phyloP scores from a whole-genome alignment of 257 asterid species.

The Phtheirospermum japonicum region DNA sequence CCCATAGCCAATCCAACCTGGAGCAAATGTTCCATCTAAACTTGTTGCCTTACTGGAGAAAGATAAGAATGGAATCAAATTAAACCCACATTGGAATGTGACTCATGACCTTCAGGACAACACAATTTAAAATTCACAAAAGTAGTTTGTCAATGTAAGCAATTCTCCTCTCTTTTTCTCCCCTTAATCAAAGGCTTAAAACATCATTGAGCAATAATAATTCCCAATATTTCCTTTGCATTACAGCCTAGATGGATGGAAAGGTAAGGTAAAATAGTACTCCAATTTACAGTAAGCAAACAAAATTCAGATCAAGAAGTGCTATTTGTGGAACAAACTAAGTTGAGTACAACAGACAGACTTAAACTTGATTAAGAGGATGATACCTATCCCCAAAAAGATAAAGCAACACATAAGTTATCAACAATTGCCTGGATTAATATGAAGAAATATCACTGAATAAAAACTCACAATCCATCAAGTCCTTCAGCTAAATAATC shows the following conservation, averaged over 20 bases:
- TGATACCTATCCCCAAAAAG: background rate
- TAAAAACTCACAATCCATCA: background rate
- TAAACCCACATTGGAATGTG: constrained; percentile 12
- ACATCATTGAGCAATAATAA: background rate
- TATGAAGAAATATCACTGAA: background rate
- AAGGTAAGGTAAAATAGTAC: background rate
- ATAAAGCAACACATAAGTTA: constrained; percentile 1
- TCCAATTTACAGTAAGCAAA: background rate
- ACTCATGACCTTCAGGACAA: constrained; percentile 8
- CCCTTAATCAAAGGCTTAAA: constrained; percentile 6
- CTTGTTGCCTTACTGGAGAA: constrained; percentile 89
- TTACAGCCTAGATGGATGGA: background rate
- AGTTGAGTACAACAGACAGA: background rate
- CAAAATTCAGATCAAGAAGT: constrained; percentile 8
- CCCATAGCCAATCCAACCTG: constrained; percentile 96
- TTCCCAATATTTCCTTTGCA: background rate
- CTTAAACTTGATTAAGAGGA: background rate
- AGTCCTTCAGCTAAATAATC: constrained; percentile 9
- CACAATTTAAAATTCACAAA: background rate
- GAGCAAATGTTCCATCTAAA: constrained; percentile 93
- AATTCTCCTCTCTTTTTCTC: background rate
- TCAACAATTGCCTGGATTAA: background rate
- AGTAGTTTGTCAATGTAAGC: background rate
- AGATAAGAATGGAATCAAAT: constrained; percentile 20
- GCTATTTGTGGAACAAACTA: background rate